Conservation (phyloP, 495 filamentous ascomycete genomes). For the Tetracladium setigerum region DNA sequence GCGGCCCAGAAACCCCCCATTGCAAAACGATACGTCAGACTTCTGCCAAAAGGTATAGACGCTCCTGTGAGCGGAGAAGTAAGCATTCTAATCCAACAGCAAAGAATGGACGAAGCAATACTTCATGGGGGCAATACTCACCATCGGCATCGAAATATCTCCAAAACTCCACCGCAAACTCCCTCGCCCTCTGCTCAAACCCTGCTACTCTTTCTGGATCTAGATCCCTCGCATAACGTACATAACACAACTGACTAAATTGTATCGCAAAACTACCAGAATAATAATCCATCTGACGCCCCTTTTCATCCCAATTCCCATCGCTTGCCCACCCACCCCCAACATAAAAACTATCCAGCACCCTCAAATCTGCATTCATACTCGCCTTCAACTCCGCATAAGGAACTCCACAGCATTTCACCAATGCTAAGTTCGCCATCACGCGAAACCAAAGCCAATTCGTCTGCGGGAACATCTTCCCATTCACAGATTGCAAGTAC, state of each 20-base stretch:
- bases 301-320: slow-evolving; percentile 30
- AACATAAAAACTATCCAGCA: slow-evolving; percentile 54
- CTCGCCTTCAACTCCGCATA: slow-evolving; percentile 27
- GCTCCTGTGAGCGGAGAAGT: slow-evolving; percentile 24
- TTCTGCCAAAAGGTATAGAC: slow-evolving; percentile 69
- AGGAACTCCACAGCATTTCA: slow-evolving; percentile 38
- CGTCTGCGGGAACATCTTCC: slow-evolving; percentile 29
- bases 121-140: background rate
- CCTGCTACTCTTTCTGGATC: slow-evolving; percentile 42
- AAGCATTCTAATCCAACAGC: background rate
- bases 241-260: slow-evolving; percentile 49
- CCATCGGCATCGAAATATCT: slow-evolving; percentile 39
- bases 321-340: slow-evolving; percentile 54
- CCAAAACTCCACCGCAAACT: slow-evolving; percentile 45
- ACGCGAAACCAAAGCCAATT: slow-evolving; percentile 53
- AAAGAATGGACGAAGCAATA: background rate
- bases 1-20: slow-evolving; percentile 76
- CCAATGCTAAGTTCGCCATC: slow-evolving; percentile 51
- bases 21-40: slow-evolving; percentile 68
- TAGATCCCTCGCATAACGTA: slow-evolving; percentile 42
- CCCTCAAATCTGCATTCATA: slow-evolving; percentile 47
- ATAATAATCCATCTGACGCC: slow-evolving; percentile 55
- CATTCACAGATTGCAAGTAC: slow-evolving; percentile 49
- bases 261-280: slow-evolving; percentile 56
- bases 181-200: slow-evolving; percentile 40